These are phyloP conservation scores for Corynespora cassiicola DNA, from an alignment of 2,329 filamentous ascomycete genomes.

Conservation along the genomic window DNA sequence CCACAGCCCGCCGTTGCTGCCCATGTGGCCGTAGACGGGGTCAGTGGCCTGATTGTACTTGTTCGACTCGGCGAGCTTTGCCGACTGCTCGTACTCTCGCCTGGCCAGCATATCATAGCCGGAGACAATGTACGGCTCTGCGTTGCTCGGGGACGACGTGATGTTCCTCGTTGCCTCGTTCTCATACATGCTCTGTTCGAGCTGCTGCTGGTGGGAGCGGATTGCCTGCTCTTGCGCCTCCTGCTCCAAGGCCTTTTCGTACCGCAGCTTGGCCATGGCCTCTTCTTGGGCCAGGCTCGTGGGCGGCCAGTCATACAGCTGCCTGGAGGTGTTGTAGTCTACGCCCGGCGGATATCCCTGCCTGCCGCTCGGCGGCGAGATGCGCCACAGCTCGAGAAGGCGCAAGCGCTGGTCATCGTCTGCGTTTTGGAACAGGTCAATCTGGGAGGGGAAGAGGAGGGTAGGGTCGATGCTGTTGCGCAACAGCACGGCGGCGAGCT, in stretches of 20 bases:
- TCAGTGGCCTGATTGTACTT: constrained; percentile 67
- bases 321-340: constrained; percentile 54
- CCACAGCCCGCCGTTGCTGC: constrained; percentile 51
- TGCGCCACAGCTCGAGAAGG: constrained; percentile 84
- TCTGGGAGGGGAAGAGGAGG: constrained; percentile 74
- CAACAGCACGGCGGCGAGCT: constrained; percentile 65
- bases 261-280: constrained; percentile 63
- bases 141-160: constrained; percentile 47
- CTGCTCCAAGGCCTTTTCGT: constrained; percentile 55
- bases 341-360: constrained; percentile 36
- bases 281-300: constrained; percentile 64
- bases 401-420: constrained; percentile 74
- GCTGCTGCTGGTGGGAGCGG: constrained; percentile 31
- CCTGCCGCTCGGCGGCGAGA: constrained; percentile 68
- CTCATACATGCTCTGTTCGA: constrained; percentile 33
- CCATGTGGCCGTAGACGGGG: constrained; percentile 66
- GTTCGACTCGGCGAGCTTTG: constrained; percentile 40
- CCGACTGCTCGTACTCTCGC: constrained; percentile 66
- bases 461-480: constrained; percentile 74
- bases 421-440: constrained; percentile 79
- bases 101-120: constrained; percentile 77
- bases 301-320: constrained; percentile 59
- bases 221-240: constrained; percentile 35
- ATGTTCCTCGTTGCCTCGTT: constrained; percentile 19
- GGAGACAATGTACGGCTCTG: constrained; percentile 83